Evolutionary conservation across 2,329 filamentous ascomycete species (phyloP), one percentile per base, ranked within the genome.

Genomic region (Exophiala sp.): DNA sequence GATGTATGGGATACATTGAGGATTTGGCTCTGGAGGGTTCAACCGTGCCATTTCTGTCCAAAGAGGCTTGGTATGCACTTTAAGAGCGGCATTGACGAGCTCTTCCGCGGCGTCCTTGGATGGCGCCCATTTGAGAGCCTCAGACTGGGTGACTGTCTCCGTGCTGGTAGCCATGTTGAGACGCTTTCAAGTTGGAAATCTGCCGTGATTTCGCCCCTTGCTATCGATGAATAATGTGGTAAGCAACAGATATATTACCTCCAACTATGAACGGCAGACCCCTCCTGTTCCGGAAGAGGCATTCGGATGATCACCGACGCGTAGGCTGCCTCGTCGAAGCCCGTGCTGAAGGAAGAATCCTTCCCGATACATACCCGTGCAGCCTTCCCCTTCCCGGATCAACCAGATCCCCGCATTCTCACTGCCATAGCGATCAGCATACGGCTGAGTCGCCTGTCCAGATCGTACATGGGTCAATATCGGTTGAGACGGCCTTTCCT

Each of bases 31-130:
- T n/a, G 59, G 57, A n/a, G 59, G 59, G 40, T 61, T 61, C 41
- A 61, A 43, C 14, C 80, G 66, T 4, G 68, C 58, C 67, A 84
- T 82, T 51, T 78, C 82, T 6, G 76, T 67, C 73, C 77, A 83
- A 0, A 81, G 65, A 0, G 76, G 72, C 0, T 66, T 56, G 14
- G 59, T 61, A 43, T 61, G 42, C 21, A 58, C 57, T 21, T 59
- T 59, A 50, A 59, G 56, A 29, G 55, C 56, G 21, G 29, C 34
- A 14, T 54, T 43, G n/a, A 61, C 54, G 10, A 61, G 33, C 32
- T 54, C 48, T 18, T 55, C 46, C 8, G 50, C 45, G 2, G 47
- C 45, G 18, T 61, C 56, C 18, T 55, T 42, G 4, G 48, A 41
- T n/a, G 47, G 32, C 7, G 36, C 47, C 48, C 42, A 47, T 47